Conservation (phyloP, 139 green algal genomes). For the Volvox reticuliferus region DNA sequence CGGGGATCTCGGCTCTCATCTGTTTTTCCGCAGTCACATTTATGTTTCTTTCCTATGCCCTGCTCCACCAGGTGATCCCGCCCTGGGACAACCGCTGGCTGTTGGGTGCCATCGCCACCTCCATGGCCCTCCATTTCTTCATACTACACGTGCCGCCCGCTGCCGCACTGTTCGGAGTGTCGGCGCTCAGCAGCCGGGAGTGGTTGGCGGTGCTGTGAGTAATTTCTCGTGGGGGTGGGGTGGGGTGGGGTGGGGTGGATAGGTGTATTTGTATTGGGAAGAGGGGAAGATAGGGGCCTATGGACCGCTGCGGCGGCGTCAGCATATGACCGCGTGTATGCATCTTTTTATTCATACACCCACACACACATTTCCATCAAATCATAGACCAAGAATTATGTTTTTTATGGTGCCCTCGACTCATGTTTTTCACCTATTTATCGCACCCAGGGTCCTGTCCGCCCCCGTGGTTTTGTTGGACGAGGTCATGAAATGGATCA, state of each 20-base stretch:
- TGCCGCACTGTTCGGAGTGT: constrained; percentile 86
- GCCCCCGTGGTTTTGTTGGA: constrained; percentile 94
- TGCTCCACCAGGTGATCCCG: constrained; percentile 73
- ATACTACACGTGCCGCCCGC: constrained; percentile 92
- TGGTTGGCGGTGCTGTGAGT: constrained; percentile 85
- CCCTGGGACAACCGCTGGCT: constrained; percentile 93
- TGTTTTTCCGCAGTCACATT: too few relatives aligned
- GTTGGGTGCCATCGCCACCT: constrained; percentile 89
- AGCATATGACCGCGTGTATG: too few relatives aligned
- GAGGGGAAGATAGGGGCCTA: too few relatives aligned
- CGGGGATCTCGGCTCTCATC: too few relatives aligned
- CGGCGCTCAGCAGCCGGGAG: constrained; percentile 78
- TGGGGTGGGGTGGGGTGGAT: not conserved
- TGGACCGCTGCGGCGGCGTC: too few relatives aligned
- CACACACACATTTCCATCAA: not conserved
- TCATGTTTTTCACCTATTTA: too few relatives aligned
- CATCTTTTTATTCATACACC: not conserved
- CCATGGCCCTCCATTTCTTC: constrained; percentile 84
- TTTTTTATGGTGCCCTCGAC: too few relatives aligned
- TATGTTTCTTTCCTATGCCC: too few relatives aligned
- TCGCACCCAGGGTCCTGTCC: constrained; percentile 67
- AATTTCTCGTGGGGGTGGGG: not conserved
- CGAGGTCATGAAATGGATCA: constrained; percentile 74
- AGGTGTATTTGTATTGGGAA: too few relatives aligned
- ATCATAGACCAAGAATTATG: too few relatives aligned